Evolutionary conservation across 2,329 filamentous ascomycete species (phyloP).

Genomic region (Aspergillus fijiensis): DNA sequence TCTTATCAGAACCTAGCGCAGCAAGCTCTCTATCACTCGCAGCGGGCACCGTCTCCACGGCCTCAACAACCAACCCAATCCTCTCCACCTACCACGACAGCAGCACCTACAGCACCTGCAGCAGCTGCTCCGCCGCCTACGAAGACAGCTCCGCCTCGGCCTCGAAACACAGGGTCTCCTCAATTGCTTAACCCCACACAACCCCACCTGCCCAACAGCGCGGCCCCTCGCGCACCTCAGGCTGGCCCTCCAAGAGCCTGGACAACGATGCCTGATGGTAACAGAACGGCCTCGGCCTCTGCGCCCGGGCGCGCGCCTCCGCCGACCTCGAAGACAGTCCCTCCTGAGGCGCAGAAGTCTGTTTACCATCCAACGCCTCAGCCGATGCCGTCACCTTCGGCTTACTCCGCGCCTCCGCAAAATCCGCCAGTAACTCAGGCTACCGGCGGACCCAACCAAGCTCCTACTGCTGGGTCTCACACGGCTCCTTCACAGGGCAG

Average conservation of each 20-base stretch:
- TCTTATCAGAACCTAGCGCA: not conserved
- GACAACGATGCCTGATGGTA: not conserved
- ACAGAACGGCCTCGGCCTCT: not conserved
- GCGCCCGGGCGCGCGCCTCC: not conserved
- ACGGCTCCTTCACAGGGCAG: not conserved
- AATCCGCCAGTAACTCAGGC: not conserved
- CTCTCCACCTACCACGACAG: not conserved
- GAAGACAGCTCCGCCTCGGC: not conserved
- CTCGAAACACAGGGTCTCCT: not conserved
- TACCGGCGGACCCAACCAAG: not conserved
- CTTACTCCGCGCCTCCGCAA: not conserved
- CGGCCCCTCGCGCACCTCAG: not conserved
- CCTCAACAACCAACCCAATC: not conserved
- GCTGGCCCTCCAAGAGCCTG: not conserved
- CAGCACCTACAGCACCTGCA: not conserved
- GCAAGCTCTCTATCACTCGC: not conserved
- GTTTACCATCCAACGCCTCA: not conserved
- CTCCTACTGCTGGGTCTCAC: too few species aligned
- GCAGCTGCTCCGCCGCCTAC: not conserved
- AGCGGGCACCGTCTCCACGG: not conserved
- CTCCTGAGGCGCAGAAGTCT: not conserved
- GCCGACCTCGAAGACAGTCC: not conserved
- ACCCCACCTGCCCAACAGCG: not conserved
- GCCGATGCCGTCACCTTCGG: not conserved
- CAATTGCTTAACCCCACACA: not conserved